Conservation (phyloP, 2,329 filamentous ascomycete species). For the Scedosporium aurantiacum region DNA sequence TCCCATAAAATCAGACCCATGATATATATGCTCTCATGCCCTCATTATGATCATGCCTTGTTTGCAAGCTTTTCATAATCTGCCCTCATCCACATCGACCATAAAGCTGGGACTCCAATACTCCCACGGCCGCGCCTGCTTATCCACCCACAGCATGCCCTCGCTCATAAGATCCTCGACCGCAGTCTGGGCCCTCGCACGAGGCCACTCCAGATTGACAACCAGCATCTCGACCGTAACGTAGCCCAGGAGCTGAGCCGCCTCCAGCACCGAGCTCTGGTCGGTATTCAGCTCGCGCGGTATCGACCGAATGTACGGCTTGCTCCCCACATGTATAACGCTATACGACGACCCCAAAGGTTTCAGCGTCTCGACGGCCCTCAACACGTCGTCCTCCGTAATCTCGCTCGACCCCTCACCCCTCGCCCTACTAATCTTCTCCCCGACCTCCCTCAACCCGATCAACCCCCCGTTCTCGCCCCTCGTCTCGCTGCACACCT, state of each 20-base stretch:
- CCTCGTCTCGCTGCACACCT: slow-evolving; percentile 77
- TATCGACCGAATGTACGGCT: slow-evolving; percentile 80
- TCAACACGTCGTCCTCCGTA: slow-evolving; percentile 84
- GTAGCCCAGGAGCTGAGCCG: slow-evolving; percentile 78
- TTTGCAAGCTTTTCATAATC: slow-evolving; percentile 12
- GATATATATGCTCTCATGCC: background rate
- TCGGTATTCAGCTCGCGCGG: slow-evolving; percentile 93
- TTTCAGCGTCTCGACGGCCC: slow-evolving; percentile 75
- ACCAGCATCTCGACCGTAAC: slow-evolving; percentile 84
- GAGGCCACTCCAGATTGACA: slow-evolving; percentile 76
- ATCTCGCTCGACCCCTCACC: slow-evolving; percentile 70
- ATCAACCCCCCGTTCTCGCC: slow-evolving; percentile 90
- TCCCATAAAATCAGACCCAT: background rate
- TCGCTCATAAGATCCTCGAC: slow-evolving; percentile 82
- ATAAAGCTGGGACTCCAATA: slow-evolving; percentile 86
- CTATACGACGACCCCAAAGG: slow-evolving; percentile 84
- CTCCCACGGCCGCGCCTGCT: slow-evolving; percentile 67
- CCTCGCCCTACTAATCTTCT: slow-evolving; percentile 60
- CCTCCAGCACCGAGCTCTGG: slow-evolving; percentile 85
- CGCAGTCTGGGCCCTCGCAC: slow-evolving; percentile 74
- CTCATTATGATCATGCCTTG: background rate
- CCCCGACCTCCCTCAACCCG: slow-evolving; percentile 67
- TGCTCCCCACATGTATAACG: slow-evolving; percentile 71
- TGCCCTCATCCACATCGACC: slow-evolving; percentile 26
- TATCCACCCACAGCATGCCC: slow-evolving; percentile 89